A percentile compares a stretch with the other conserved stretches of the same genome.
Evolutionary conservation across 2,329 filamentous ascomycete species (phyloP).

Genomic region (Alternaria ventricosa): DNA sequence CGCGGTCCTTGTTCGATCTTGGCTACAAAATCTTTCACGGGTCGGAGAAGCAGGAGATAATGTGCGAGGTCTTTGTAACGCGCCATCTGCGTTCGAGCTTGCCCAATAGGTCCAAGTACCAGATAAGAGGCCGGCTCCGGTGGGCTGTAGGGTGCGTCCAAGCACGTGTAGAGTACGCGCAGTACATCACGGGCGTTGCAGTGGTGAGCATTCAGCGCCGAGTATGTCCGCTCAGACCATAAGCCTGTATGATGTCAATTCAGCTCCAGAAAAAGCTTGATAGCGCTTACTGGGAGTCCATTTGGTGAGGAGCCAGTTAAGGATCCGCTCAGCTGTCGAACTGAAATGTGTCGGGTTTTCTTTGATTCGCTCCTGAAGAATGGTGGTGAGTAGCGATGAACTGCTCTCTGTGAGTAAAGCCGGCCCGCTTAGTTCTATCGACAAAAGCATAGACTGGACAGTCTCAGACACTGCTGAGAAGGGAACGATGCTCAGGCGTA

Average conservation of each 20-base stretch:
- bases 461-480: conserved; percentile 72
- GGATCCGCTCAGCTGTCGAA: conserved; percentile 71
- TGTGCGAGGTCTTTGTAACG: conserved; percentile 52
- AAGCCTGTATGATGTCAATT: conserved; percentile 42
- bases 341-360: conserved; percentile 73
- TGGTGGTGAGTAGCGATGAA: conserved; percentile 71
- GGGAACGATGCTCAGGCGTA: conserved; percentile 70
- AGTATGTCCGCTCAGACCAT: conserved; percentile 68
- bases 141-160: conserved; percentile 58
- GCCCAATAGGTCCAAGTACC: conserved; percentile 51
- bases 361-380: conserved; percentile 70
- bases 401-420: conserved; percentile 80
- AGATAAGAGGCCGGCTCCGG: conserved; percentile 35
- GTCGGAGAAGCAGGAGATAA: conserved; percentile 57
- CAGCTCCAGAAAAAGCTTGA: neutral
- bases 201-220: conserved; percentile 68
- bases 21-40: conserved; percentile 11
- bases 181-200: conserved; percentile 70
- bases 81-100: conserved; percentile 52
- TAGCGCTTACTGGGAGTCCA: conserved; percentile 77
- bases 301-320: conserved; percentile 80
- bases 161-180: conserved; percentile 72
- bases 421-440: conserved; percentile 83
- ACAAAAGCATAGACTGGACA: conserved; percentile 74
- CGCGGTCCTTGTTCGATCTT: neutral